Conservation (phyloP, 805 yeast genomes). For the Candida loeiensis region DNA sequence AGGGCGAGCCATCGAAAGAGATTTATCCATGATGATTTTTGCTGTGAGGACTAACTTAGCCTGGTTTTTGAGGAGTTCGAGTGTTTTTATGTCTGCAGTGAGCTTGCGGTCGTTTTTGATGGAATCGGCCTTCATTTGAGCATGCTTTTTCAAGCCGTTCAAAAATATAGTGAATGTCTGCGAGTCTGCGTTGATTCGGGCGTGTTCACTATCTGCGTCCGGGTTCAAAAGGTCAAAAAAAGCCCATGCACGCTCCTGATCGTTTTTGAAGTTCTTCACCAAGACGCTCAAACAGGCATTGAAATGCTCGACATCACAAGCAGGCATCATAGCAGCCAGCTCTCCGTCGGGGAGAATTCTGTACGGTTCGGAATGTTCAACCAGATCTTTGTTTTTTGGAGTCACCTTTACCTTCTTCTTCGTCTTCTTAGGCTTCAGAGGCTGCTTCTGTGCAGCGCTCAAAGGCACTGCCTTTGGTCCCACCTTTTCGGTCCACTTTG, state of each 20-base stretch:
- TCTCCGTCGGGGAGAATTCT: slow-evolving; percentile 2
- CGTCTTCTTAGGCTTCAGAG: not conserved
- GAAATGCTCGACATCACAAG: slow-evolving; percentile 27
- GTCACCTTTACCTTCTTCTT: slow-evolving; percentile 1
- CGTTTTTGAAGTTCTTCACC: slow-evolving; percentile 30
- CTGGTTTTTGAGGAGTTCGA: slow-evolving; percentile 25
- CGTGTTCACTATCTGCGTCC: slow-evolving; percentile 13
- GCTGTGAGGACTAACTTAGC: slow-evolving; percentile 26
- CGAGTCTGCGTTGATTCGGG: slow-evolving; percentile 24
- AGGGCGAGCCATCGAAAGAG: slow-evolving; percentile 28
- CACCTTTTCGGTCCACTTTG: slow-evolving; percentile 8
- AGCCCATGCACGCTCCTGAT: slow-evolving; percentile 36
- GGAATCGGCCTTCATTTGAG: slow-evolving; percentile 14
- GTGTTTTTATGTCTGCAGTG: slow-evolving; percentile 18
- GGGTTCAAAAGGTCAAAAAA: slow-evolving; percentile 29
- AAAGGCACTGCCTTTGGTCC: slow-evolving; percentile 13
- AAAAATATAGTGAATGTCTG: slow-evolving; percentile 39
- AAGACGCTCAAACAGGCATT: slow-evolving; percentile 36
- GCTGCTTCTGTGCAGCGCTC: not conserved
- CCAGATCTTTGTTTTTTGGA: slow-evolving; percentile 12
- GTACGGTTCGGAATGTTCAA: slow-evolving; percentile 7
- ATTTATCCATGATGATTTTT: slow-evolving; percentile 25
- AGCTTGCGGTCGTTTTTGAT: slow-evolving; percentile 15
- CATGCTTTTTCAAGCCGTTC: slow-evolving; percentile 28
- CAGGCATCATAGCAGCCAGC: slow-evolving; percentile 6